Conservation (phyloP, 164 flowering plant species). For the Vitis rotundifolia region DNA sequence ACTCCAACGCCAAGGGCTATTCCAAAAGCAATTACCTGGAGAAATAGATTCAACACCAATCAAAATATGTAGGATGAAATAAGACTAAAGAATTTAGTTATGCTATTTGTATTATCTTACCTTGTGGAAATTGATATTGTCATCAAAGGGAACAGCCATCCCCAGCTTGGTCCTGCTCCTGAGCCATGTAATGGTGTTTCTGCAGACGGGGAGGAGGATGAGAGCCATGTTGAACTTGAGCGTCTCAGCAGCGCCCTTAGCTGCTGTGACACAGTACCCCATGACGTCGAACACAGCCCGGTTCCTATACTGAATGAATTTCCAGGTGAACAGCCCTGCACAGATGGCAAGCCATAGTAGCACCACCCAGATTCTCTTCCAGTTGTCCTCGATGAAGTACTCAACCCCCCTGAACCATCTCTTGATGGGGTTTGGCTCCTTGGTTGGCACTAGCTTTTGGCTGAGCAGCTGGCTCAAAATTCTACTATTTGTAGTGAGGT, state of each 20-base stretch:
- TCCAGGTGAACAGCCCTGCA: constrained; percentile 64
- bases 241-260: constrained; percentile 79
- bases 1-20: constrained; percentile 65
- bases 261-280: constrained; percentile 69
- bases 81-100: not conserved
- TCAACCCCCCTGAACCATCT: constrained; percentile 14
- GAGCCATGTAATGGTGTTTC: constrained; percentile 76
- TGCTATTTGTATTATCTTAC: constrained; percentile 19
- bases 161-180: constrained; percentile 61
- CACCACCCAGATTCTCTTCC: constrained; percentile 73
- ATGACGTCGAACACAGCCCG: constrained; percentile 61
- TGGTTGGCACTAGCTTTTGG: constrained; percentile 50
- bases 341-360: constrained; percentile 54
- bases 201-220: constrained; percentile 64
- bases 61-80: too few species aligned
- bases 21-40: constrained; percentile 56
- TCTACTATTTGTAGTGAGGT: constrained; percentile 32
- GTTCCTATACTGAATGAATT: constrained; percentile 59
- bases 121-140: constrained; percentile 82
- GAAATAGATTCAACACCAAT: not conserved
- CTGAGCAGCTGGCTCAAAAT: constrained; percentile 50
- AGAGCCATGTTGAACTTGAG: constrained; percentile 79
- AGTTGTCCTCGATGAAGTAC: constrained; percentile 63
- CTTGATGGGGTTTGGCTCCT: constrained; percentile 45
- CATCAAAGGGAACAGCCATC: constrained; percentile 59